Percentiles rank a stretch among this genome's conserved stretches.
Conservation (phyloP, 129 eudicot species). For the Artemisia annua region DNA sequence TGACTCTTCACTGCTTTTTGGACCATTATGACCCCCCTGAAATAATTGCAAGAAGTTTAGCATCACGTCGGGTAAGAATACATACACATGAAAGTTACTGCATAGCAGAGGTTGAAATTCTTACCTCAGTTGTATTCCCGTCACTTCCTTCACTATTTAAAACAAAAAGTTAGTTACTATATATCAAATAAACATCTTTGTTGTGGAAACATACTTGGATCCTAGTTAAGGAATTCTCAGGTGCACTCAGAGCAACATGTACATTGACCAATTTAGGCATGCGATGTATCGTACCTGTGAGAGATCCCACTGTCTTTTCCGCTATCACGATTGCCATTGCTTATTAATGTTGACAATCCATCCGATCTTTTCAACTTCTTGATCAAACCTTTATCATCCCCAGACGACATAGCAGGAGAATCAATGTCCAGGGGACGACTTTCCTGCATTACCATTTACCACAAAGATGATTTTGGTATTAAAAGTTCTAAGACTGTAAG, state of each 20-base stretch:
- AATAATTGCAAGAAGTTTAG: background rate
- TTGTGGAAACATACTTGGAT: too few relatives aligned
- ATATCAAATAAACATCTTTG: background rate
- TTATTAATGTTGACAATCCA: constrained; percentile 83
- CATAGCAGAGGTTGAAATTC: background rate
- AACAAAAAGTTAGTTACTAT: background rate
- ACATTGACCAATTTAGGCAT: background rate
- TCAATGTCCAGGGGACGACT: constrained; percentile 61
- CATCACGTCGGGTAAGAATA: constrained; percentile 3
- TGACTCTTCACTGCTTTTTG: constrained; percentile 72
- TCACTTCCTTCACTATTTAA: constrained; percentile 72
- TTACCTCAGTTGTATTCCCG: constrained; percentile 61
- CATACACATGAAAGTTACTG: background rate
- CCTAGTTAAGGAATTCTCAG: too few relatives aligned
- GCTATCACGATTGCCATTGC: constrained; percentile 47
- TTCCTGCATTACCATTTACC: constrained; percentile 36
- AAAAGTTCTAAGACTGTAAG: too few relatives aligned
- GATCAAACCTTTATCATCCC: constrained; percentile 58
- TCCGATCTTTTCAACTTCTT: constrained; percentile 78
- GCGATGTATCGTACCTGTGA: constrained; percentile 47
- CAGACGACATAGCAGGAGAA: constrained; percentile 70
- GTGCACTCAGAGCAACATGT: background rate
- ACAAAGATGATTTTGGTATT: too few relatives aligned
- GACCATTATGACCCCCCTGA: constrained; percentile 54
- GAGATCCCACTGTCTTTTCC: constrained; percentile 26